Conservation (phyloP, 192 early-diverging fungal genomes). For the Gamsiella multidivaricata region DNA sequence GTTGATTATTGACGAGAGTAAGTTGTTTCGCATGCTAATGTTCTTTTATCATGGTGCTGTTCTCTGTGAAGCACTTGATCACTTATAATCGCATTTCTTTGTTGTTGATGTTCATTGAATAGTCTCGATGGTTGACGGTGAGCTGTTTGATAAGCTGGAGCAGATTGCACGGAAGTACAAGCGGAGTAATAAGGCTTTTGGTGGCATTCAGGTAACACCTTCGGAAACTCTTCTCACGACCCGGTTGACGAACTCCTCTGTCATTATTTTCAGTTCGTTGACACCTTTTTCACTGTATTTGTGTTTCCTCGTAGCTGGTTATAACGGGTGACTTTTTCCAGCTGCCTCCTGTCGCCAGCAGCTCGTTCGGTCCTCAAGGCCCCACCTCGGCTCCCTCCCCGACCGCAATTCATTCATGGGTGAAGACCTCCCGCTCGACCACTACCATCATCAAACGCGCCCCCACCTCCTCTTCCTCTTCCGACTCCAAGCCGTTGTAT, state of each 20-base stretch:
- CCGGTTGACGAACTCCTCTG: too few relatives aligned
- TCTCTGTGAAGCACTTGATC: too few relatives aligned
- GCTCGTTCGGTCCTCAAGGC: slow-evolving; percentile 1
- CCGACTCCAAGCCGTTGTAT: too few relatives aligned
- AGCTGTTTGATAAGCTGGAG: slow-evolving; percentile 79
- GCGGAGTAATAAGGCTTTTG: slow-evolving; percentile 64
- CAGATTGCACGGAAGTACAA: slow-evolving; percentile 65
- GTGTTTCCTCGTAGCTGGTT: slow-evolving; percentile 22
- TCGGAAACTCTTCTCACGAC: too few relatives aligned
- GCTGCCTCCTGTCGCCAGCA: slow-evolving; percentile 72
- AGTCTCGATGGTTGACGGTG: slow-evolving; percentile 82
- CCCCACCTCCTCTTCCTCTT: background rate
- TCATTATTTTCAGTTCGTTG: background rate
- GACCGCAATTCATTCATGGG: background rate
- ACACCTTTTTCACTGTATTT: background rate
- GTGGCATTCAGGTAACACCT: slow-evolving; percentile 76
- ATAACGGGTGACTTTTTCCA: slow-evolving; percentile 85
- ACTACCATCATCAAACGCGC: slow-evolving; percentile 21
- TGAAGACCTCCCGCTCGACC: background rate
- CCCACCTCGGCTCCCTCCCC: background rate
- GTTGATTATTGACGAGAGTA: slow-evolving; percentile 80
- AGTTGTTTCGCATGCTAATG: background rate
- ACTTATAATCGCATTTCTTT: too few relatives aligned
- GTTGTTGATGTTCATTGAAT: background rate
- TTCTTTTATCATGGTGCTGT: background rate